Base-by-base conservation (phyloP, 1,139 yeast genomes). In the Kodamaea suecica region DNA sequence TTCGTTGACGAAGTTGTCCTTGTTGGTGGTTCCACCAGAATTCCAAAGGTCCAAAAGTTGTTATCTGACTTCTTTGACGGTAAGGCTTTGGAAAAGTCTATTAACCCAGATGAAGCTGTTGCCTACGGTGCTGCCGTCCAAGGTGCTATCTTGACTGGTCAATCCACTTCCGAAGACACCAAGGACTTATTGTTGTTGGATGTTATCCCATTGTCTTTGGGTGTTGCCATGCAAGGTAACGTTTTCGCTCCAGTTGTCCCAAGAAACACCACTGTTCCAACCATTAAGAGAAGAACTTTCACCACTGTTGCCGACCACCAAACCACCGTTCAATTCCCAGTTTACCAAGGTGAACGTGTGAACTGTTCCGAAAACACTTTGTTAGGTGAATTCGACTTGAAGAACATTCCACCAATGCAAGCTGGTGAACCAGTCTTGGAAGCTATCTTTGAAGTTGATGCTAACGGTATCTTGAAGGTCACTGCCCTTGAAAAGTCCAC, bases 171-270 rank as follows among this genome's bases (percentile, higher is more conserved):
- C 54, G 95, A 86, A 56, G 95, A 88, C 77, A 84, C 97, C 73
- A 86, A 90, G 78, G 97, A 90, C 77, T 81, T 90, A 68, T 82
- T 90, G 68, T 83, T 90, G 70, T 84, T 90, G 74, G 97, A 90
- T 79, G 97, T 90, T 65, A 92, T 90, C 64, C 97, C 97, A 74
- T 84, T 92, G 69, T 88, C 97, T 55, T 80, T 90, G 66, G 98
- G 98, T 86, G 97, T 92, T 69, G 97, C 97, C 73, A 92, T 90
- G 96, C 96, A 90, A 79, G 97, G 97, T 78, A 90, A 90, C 74
- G 92, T 92, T 60, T 87, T 88, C 63, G 97, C 97, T 66, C 94
- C 95, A 66, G 97, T 92, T 70, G 95, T 92, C 58, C 97, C 97
- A 80, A 88, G 98, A 81, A 92, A 92, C 92, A 85, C 97, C 67